Base-by-base conservation (phyloP, 2,329 filamentous ascomycete genomes). In the Hansfordia pulvinata region DNA sequence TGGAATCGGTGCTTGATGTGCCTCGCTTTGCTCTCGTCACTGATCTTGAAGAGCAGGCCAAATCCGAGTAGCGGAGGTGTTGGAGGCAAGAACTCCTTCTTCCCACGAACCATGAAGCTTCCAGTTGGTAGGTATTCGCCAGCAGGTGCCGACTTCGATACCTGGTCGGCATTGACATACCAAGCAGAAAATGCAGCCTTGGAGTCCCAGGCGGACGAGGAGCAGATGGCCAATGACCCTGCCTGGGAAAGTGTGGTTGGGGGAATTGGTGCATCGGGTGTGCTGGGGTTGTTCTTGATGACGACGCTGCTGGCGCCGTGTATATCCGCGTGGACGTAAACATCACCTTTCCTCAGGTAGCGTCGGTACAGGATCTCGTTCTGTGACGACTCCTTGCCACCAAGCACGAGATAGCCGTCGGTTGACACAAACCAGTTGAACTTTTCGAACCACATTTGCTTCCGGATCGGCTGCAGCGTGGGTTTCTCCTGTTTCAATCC, bases 171-270 rank as follows among this genome's bases (percentile, higher is more conserved):
- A 34, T 77, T 75, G 1, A 92, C 88, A 90, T 90, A 98, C 78
- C 83, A 98, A 7, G 88, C 86, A 11, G 81, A 78, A 81, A 96
- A 93, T 10, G 84, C 73, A 7, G 88, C 88, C 51, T 98, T 98
- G 2, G 82, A 88, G 33, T 96, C 90, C 90, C 90, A 98, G 0
- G 88, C 90, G 30, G 64, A 77, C 2, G 85, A 94, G 7, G 82
- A 80, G 35, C 82, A 83, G 5, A 98, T 80, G 0, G 79, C 76
- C 17, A 94, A 56, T 23, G 76, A 77, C 0, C 90, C 90, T 4
- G 90, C 90, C 54, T 98, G 90, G 0, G 83, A 79, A 3, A 98
- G 56, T 0, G 90, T 96, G 2, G 83, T 82, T 0, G 90, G 90
- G 3, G 90, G 84, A 15, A 98, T 88, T 0, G 86, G 85, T 1